Evolutionary conservation across 2,329 filamentous ascomycete species (phyloP), one percentile per base, ranked within the genome.

Genomic region (Hypocreales sp.): DNA sequence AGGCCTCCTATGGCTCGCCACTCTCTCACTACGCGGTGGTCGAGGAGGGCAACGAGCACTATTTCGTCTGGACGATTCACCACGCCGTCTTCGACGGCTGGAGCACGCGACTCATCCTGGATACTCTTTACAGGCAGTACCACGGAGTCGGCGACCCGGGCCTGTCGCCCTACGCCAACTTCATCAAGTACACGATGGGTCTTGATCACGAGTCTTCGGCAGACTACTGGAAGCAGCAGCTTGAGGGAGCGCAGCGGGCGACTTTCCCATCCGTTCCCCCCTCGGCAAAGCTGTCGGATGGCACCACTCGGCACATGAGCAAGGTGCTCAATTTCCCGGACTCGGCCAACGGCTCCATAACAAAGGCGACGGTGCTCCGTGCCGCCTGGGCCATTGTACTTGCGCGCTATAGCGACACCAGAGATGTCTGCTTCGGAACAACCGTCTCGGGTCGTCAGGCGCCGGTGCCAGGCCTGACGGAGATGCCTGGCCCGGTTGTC

Each of bases 11-110:
- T 1, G 60, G 60, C 7, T 56, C 44, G 29, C 49, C 58, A 3
- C 48, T 67, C 7, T 53, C 59, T 4, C 54, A 60, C 7, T 65
- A 58, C 27, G 58, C 55, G 4, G 39, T 65, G 10, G 45, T 64
- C 10, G 29, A 44, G 52, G 18, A 32, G 38, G 4, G 34, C 38
- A 6, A 43, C 41, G 5, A 45, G 40, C 39, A 46, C 11, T 49
- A 55, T 35, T 64, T 69, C 33, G 56, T 69, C 11, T 45, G 64
- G 34, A 64, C 61, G 1, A 60, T 67, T 46, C 66, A 71, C 35
- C 66, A 71, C 35, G 61, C 58, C 5, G 40, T 70, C 0, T 72
- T 71, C 31, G 66, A 72, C 28, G 66, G 66, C 14, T 69, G 65
- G 64, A 60, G 56, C 1, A 61, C 66, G 57, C 59, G 59, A 5